A percentile compares a stretch with the other conserved stretches of the same genome.
These are phyloP conservation scores for Pestalotiopsis sp. DNA, from an alignment of 2,329 filamentous ascomycete species.

Conservation along the genomic window DNA sequence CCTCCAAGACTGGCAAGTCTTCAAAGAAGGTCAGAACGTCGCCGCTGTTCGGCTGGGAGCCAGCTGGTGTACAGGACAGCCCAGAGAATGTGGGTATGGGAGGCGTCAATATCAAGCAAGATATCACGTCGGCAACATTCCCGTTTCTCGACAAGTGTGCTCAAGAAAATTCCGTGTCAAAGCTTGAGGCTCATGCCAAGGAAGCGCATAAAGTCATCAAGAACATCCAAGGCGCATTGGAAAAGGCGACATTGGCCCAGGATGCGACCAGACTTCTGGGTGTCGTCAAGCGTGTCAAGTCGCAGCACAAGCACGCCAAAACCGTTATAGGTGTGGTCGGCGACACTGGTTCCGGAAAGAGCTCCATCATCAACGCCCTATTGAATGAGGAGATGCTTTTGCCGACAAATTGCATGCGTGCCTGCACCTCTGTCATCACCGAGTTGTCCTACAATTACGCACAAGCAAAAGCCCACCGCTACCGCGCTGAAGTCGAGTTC, in stretches of 20 bases:
- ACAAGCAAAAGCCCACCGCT: conserved; percentile 24
- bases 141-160: background rate
- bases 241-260: background rate
- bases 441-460: conserved; percentile 32
- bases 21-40: no score
- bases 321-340: conserved; percentile 22
- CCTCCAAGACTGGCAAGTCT: no score
- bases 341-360: conserved; percentile 24
- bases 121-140: background rate
- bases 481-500: conserved; percentile 31
- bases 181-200: background rate
- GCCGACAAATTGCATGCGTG: conserved; percentile 41
- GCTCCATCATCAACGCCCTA: conserved; percentile 26
- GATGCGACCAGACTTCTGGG: background rate
- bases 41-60: no score
- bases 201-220: background rate
- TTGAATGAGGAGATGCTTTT: conserved; percentile 33
- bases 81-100: background rate
- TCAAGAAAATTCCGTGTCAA: background rate
- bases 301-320: background rate
- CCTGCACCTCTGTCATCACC: conserved; percentile 29
- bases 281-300: background rate
- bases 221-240: background rate
- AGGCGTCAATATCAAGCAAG: background rate
- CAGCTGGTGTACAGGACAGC: no score